Evolutionary conservation across 768 basidiomycete species (phyloP).

Genomic region (Hydnomerulius pinastri): DNA sequence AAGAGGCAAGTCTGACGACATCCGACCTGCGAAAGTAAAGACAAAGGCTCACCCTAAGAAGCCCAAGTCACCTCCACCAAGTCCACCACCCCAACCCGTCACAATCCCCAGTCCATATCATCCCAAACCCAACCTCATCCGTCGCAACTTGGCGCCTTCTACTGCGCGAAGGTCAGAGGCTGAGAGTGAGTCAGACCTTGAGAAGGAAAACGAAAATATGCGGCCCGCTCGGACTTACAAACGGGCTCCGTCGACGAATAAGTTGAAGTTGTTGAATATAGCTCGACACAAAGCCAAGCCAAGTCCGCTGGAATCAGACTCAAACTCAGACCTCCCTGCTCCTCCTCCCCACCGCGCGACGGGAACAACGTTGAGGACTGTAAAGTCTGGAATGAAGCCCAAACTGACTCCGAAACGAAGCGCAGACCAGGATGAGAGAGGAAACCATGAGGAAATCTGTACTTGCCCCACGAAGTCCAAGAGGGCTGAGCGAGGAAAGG

Average conservation of each 20-base stretch:
- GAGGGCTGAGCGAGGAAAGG: background rate
- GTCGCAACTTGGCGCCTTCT: slow-evolving; percentile 2
- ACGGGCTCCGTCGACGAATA: background rate
- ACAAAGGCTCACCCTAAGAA: background rate
- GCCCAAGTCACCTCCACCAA: background rate
- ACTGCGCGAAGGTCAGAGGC: background rate
- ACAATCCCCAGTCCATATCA: background rate
- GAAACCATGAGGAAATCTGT: background rate
- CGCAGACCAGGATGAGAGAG: background rate
- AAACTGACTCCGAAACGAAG: slow-evolving; percentile 11
- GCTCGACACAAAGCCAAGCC: background rate
- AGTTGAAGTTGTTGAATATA: background rate
- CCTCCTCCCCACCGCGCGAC: slow-evolving; percentile 9
- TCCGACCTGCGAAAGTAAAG: background rate
- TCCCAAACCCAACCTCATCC: background rate
- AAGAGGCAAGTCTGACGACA: slow-evolving; percentile 1
- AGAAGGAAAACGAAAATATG: background rate
- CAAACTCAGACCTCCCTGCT: slow-evolving; percentile 8
- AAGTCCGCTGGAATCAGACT: slow-evolving; percentile 4
- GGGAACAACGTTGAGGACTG: slow-evolving; percentile 15
- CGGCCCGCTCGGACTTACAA: background rate
- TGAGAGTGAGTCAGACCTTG: background rate
- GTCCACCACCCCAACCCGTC: background rate
- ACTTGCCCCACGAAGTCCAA: background rate
- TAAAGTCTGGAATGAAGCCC: slow-evolving; percentile 30